Conservation (phyloP, 2,329 filamentous ascomycete species). For the Aspergillus ustus region DNA sequence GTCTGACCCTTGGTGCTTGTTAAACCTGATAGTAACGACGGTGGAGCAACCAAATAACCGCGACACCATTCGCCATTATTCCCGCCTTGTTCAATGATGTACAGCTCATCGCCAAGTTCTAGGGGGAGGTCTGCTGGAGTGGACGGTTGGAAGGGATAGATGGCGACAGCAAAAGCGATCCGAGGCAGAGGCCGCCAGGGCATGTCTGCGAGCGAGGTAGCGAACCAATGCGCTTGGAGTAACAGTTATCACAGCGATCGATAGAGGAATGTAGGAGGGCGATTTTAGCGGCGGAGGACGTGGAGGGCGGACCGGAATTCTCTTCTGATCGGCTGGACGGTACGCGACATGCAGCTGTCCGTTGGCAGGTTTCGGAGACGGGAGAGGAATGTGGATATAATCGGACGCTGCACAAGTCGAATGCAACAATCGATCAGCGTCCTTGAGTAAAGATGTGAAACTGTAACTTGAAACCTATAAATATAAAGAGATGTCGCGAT, state of each 20-base stretch:
- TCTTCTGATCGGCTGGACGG: constrained; percentile 28
- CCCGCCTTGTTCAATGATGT: constrained; percentile 96
- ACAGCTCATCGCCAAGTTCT: constrained; percentile 96
- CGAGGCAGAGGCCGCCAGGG: constrained; percentile 96
- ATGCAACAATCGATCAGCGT: background rate
- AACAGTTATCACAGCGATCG: constrained; percentile 28
- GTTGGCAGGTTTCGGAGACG: constrained; percentile 15
- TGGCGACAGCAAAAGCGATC: constrained; percentile 97
- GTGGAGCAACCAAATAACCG: constrained; percentile 92
- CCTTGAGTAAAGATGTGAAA: background rate
- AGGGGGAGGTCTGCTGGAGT: constrained; percentile 90
- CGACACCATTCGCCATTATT: constrained; percentile 86
- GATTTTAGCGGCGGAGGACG: constrained; percentile 23
- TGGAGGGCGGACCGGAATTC: constrained; percentile 28
- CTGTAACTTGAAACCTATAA: constrained; percentile 16
- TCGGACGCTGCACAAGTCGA: constrained; percentile 9
- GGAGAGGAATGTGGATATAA: constrained; percentile 31
- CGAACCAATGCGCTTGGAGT: constrained; percentile 25
- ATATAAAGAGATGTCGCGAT: constrained; percentile 8
- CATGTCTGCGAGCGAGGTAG: constrained; percentile 60
- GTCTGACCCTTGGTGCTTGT: constrained; percentile 91
- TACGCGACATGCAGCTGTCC: constrained; percentile 34
- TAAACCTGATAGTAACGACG: constrained; percentile 86
- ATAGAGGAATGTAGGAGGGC: constrained; percentile 26
- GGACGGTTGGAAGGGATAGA: constrained; percentile 87